A percentile compares a stretch with the other conserved stretches of the same genome.
Conservation (phyloP, 352 stramenopile species). For the Globisporangium echinulatum region DNA sequence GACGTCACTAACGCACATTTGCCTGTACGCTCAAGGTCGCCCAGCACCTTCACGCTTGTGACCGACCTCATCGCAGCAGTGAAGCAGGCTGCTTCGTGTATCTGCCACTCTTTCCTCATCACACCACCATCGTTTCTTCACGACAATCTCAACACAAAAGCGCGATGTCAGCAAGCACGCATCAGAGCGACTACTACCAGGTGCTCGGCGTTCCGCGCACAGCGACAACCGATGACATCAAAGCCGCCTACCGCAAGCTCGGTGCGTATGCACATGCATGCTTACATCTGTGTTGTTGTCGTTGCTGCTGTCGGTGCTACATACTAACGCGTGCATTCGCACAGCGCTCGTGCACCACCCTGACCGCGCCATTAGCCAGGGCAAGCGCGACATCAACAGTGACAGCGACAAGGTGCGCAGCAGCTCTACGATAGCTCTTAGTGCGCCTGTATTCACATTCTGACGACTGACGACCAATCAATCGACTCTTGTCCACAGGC, state of each 20-base stretch:
- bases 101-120: no score
- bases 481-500: slow-evolving; percentile 3
- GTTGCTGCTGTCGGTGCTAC: background rate
- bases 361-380: slow-evolving; percentile 42
- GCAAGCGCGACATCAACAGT: slow-evolving; percentile 19
- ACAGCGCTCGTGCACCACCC: slow-evolving; percentile 66
- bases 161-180: slow-evolving; percentile 10
- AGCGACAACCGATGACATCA: slow-evolving; percentile 66
- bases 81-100: no score
- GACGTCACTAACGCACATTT: no score
- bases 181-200: slow-evolving; percentile 38
- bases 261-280: slow-evolving; percentile 19
- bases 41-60: no score
- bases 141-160: no score
- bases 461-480: background rate
- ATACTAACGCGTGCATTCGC: slow-evolving; percentile 2
- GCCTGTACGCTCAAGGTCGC: no score
- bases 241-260: slow-evolving; percentile 67
- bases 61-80: no score
- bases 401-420: slow-evolving; percentile 22
- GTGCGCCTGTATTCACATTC: background rate
- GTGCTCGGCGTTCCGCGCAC: slow-evolving; percentile 57
- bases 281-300: background rate
- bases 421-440: background rate
- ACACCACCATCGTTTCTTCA: no score